These are phyloP conservation scores for Ustilago trichophora DNA, from an alignment of 1,284 basidiomycete genomes.

Conservation along the genomic window DNA sequence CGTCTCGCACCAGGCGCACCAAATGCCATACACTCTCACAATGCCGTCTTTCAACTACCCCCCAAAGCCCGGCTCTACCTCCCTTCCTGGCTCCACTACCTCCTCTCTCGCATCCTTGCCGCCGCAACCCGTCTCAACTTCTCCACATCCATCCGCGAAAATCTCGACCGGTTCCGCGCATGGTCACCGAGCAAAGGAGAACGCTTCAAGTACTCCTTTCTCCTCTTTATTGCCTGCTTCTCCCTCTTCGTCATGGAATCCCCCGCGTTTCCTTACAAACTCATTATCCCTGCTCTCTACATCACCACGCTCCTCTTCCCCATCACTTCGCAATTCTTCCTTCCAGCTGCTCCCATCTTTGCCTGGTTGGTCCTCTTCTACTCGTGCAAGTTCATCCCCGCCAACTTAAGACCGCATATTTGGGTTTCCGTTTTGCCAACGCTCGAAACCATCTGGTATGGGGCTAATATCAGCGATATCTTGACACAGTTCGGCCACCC, in stretches of 20 bases:
- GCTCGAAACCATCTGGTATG: conserved; percentile 91
- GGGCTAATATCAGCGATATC: conserved; percentile 95
- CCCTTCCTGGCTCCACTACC: conserved; percentile 46
- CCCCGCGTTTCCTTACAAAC: conserved; percentile 77
- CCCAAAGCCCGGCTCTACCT: conserved; percentile 41
- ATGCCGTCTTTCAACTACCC: conserved; percentile 28
- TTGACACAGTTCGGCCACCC: conserved; percentile 93
- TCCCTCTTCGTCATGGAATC: conserved; percentile 81
- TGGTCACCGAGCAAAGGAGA: conserved; percentile 52
- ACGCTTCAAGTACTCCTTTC: conserved; percentile 59
- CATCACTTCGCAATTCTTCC: conserved; percentile 88
- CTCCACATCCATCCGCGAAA: conserved; percentile 56
- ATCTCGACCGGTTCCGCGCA: conserved; percentile 50
- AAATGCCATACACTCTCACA: background rate
- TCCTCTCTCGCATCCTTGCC: conserved; percentile 54
- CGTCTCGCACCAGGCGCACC: conserved; percentile 33
- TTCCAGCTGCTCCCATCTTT: conserved; percentile 87
- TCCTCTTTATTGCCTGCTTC: conserved; percentile 71
- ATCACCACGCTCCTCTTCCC: conserved; percentile 78
- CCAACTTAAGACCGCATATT: conserved; percentile 78
- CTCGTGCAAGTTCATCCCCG: conserved; percentile 84
- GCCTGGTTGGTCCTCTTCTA: conserved; percentile 77
- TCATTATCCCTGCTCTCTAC: conserved; percentile 82
- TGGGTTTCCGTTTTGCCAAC: conserved; percentile 93
- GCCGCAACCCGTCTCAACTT: conserved; percentile 58